phyloP scores from a whole-genome alignment of 805 yeast genomes.

The Saccharomycopsis guyanensis region DNA sequence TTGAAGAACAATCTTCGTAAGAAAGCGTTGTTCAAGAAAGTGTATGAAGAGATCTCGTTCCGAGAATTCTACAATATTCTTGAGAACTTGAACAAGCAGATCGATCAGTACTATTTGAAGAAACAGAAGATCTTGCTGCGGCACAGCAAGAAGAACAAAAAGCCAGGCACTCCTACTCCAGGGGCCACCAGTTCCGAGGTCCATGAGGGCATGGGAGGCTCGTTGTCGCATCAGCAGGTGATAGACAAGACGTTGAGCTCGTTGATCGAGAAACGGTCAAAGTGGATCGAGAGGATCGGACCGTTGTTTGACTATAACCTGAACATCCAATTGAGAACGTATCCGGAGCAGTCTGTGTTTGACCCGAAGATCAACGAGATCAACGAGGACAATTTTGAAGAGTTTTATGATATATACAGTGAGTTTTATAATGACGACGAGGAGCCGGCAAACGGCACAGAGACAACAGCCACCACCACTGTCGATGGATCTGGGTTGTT shows the following conservation, averaged over 20 bases:
- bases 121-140: conserved; percentile 69
- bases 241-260: conserved; percentile 74
- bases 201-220: conserved; percentile 28
- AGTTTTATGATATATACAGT: conserved; percentile 18
- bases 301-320: conserved; percentile 61
- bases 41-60: conserved; percentile 88
- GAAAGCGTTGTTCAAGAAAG: conserved; percentile 53
- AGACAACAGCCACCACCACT: conserved; percentile 24
- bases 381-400: conserved; percentile 20
- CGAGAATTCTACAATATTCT: conserved; percentile 86
- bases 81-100: conserved; percentile 93
- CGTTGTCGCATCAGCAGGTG: conserved; percentile 46
- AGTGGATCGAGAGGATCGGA: conserved; percentile 90
- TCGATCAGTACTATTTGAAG: conserved; percentile 86
- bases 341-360: conserved; percentile 60
- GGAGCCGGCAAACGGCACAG: background rate
- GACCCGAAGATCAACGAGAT: conserved; percentile 23
- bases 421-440: conserved; percentile 8
- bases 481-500: conserved; percentile 30
- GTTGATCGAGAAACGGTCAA: conserved; percentile 71
- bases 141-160: conserved; percentile 47
- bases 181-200: conserved; percentile 19
- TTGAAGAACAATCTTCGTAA: conserved; percentile 62
- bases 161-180: conserved; percentile 28
- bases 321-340: conserved; percentile 55